phyloP scores from a whole-genome alignment of 73 alveolate genomes.

The Breviolum minutum region DNA sequence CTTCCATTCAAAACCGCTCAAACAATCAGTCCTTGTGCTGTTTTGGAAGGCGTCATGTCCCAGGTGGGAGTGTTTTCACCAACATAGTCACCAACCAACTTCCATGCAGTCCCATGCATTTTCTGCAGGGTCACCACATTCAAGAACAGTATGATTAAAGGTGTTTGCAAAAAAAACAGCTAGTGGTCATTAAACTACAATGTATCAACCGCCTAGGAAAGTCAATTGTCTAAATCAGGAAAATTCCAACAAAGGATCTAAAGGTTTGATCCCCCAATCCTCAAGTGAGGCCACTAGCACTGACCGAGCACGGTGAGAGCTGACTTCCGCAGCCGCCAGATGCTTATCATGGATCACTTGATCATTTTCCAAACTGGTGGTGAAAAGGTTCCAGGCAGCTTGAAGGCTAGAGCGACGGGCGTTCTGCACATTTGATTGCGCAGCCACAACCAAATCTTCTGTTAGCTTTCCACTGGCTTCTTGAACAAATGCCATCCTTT shows the following conservation, averaged over 20 bases:
- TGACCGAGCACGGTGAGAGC: not conserved
- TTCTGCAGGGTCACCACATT: constrained; percentile 8
- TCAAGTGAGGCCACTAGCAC: not conserved
- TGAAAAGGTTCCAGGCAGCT: constrained; percentile 30
- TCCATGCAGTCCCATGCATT: constrained; percentile 46
- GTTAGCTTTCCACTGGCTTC: constrained; percentile 12
- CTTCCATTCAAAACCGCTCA: not conserved
- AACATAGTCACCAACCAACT: not conserved
- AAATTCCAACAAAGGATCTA: not conserved
- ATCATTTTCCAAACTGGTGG: not conserved
- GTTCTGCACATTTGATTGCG: not conserved
- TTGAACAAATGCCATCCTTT: constrained; percentile 4
- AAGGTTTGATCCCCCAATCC: not conserved
- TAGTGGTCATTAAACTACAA: not conserved
- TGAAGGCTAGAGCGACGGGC: not conserved
- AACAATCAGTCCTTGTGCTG: not conserved
- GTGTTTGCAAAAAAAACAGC: not conserved
- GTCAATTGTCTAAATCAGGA: not conserved
- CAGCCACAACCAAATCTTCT: not conserved
- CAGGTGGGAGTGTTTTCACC: not conserved
- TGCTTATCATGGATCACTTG: not conserved
- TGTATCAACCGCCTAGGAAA: not conserved
- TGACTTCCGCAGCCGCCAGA: not conserved
- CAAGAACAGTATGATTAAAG: not conserved
- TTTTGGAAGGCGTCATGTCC: not conserved